Conservation (phyloP, 2,329 filamentous ascomycete species). For the Xylaria sp. region DNA sequence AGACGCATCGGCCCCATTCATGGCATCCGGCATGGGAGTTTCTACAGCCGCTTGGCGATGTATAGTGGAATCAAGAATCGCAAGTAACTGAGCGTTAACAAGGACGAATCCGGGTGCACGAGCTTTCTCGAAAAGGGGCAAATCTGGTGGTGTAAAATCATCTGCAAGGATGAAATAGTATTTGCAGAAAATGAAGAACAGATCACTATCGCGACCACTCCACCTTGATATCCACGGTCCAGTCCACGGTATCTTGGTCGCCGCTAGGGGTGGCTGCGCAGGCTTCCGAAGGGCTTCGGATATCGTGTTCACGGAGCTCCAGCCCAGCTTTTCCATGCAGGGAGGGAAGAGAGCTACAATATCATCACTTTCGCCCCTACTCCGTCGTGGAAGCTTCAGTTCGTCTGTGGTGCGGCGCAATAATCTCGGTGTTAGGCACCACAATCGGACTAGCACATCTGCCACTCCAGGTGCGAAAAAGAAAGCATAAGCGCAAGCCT, state of each 20-base stretch:
- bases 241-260: conserved; percentile 80
- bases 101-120: conserved; percentile 78
- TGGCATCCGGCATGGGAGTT: conserved; percentile 51
- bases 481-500: conserved; percentile 90
- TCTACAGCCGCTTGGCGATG: conserved; percentile 71
- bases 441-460: conserved; percentile 81
- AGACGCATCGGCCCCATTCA: conserved; percentile 67
- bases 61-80: conserved; percentile 81
- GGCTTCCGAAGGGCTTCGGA: conserved; percentile 67
- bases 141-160: conserved; percentile 67
- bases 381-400: conserved; percentile 66
- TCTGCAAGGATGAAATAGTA: conserved; percentile 81
- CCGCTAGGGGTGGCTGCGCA: conserved; percentile 68
- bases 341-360: conserved; percentile 74
- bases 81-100: conserved; percentile 81
- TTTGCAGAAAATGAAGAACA: conserved; percentile 92
- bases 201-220: conserved; percentile 84
- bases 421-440: conserved; percentile 72
- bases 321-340: conserved; percentile 61
- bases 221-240: conserved; percentile 85
- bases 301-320: conserved; percentile 57
- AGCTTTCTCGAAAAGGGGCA: conserved; percentile 61
- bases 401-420: conserved; percentile 75
- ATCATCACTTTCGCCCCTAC: conserved; percentile 63
- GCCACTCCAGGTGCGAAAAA: conserved; percentile 89